Evolutionary conservation across 208 protist species (phyloP).

Genomic region (Trichomonas gallinae): DNA sequence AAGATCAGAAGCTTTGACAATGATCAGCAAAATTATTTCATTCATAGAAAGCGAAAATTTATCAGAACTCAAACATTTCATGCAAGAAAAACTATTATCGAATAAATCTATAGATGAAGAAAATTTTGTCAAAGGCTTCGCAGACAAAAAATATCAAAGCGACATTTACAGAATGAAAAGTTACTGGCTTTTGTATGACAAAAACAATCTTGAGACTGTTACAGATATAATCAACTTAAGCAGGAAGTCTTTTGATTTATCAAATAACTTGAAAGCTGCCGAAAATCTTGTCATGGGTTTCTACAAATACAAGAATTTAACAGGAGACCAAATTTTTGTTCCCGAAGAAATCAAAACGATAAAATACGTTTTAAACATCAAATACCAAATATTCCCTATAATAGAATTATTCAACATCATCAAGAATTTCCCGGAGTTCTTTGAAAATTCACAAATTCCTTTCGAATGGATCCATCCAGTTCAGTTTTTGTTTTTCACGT

Average conservation of each 20-base stretch:
- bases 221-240: not conserved
- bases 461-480: not conserved
- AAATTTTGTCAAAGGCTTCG: not conserved
- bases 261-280: not conserved
- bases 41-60: not conserved
- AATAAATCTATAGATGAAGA: not conserved
- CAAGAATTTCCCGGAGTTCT: not conserved
- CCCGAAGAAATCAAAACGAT: not conserved
- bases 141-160: not conserved
- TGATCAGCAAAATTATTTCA: not conserved
- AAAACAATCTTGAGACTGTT: too few species aligned
- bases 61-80: too few species aligned
- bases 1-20: not conserved
- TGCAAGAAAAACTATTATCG: too few species aligned
- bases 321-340: not conserved
- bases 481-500: not conserved
- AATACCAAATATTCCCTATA: too few species aligned
- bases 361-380: not conserved
- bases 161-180: not conserved
- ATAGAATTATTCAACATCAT: too few species aligned
- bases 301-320: not conserved
- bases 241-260: not conserved
- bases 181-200: too few species aligned
- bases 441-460: not conserved
- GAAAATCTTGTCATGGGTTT: not conserved